These are phyloP conservation scores for Plantago ovata DNA, from an alignment of 257 asterid species.

Conservation along the genomic window DNA sequence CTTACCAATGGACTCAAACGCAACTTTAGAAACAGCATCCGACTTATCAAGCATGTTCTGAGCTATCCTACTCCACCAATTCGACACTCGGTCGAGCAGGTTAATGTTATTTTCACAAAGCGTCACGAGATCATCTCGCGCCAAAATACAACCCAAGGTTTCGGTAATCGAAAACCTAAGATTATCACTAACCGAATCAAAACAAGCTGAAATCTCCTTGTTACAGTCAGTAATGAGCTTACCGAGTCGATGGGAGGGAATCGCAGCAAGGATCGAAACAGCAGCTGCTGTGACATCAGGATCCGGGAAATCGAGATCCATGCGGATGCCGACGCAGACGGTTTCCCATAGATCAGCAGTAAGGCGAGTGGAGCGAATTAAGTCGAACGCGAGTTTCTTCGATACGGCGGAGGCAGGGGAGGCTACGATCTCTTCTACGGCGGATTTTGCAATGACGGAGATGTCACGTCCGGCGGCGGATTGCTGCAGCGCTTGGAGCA, in stretches of 20 bases:
- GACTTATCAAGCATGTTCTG: slow-evolving; percentile 78
- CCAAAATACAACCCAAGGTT: slow-evolving; percentile 79
- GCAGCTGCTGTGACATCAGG: slow-evolving; percentile 93
- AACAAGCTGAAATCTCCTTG: slow-evolving; percentile 73
- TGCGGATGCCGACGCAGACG: slow-evolving; percentile 71
- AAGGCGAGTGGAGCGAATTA: slow-evolving; percentile 81
- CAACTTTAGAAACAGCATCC: slow-evolving; percentile 69
- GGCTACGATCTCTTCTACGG: slow-evolving; percentile 91
- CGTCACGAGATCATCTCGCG: slow-evolving; percentile 83
- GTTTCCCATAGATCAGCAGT: slow-evolving; percentile 82
- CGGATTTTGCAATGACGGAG: slow-evolving; percentile 80
- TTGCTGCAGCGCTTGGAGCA: slow-evolving; percentile 89
- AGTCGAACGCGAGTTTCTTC: slow-evolving; percentile 83
- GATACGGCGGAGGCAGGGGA: slow-evolving; percentile 91
- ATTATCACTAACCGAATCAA: slow-evolving; percentile 67
- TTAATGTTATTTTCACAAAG: slow-evolving; percentile 76
- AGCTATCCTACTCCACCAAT: slow-evolving; percentile 83
- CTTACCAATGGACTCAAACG: slow-evolving; percentile 74
- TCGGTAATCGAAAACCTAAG: slow-evolving; percentile 79
- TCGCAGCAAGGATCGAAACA: slow-evolving; percentile 79
- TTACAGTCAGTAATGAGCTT: slow-evolving; percentile 72
- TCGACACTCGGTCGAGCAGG: slow-evolving; percentile 73
- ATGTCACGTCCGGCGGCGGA: slow-evolving; percentile 92
- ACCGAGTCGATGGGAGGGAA: slow-evolving; percentile 76
- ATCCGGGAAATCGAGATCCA: slow-evolving; percentile 84